phyloP scores from a whole-genome alignment of 2,329 filamentous ascomycete genomes.

The Epichloe brachyelytri region DNA sequence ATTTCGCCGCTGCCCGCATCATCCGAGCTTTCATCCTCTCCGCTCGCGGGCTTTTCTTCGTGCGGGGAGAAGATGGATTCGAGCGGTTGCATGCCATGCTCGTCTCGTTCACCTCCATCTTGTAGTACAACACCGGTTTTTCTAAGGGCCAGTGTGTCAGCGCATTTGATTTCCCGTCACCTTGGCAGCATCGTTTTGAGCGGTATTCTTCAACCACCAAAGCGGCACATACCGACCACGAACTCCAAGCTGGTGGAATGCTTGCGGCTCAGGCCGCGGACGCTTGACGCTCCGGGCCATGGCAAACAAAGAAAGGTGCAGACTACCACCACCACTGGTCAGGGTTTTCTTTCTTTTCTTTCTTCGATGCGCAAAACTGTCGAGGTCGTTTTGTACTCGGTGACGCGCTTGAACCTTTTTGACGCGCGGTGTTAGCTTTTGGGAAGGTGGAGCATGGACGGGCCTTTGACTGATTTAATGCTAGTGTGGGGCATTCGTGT shows the following conservation, averaged over 20 bases:
- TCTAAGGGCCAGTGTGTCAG: slow-evolving; percentile 30
- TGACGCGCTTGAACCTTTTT: not conserved
- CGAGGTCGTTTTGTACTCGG: not conserved
- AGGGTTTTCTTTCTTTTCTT: too few species aligned
- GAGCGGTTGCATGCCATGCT: slow-evolving; percentile 81
- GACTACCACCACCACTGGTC: not conserved
- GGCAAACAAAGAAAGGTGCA: not conserved
- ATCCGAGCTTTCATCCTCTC: slow-evolving; percentile 13
- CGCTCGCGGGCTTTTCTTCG: slow-evolving; percentile 32
- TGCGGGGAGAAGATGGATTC: slow-evolving; percentile 85
- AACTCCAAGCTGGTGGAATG: slow-evolving; percentile 21
- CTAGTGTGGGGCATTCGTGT: not conserved
- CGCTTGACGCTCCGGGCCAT: slow-evolving; percentile 23
- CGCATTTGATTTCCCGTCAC: not conserved
- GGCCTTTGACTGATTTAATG: not conserved
- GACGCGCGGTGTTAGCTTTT: not conserved
- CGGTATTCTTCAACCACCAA: not conserved
- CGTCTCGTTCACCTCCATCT: slow-evolving; percentile 71
- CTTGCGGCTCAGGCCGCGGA: slow-evolving; percentile 16
- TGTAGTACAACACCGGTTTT: slow-evolving; percentile 79
- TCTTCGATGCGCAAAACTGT: too few species aligned
- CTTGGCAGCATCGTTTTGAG: not conserved
- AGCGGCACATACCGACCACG: slow-evolving; percentile 23
- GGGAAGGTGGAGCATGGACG: not conserved
- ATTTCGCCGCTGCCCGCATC: slow-evolving; percentile 33